These are phyloP conservation scores for Lepidium aucheri DNA, from an alignment of 345 rosid species.

Conservation along the genomic window DNA sequence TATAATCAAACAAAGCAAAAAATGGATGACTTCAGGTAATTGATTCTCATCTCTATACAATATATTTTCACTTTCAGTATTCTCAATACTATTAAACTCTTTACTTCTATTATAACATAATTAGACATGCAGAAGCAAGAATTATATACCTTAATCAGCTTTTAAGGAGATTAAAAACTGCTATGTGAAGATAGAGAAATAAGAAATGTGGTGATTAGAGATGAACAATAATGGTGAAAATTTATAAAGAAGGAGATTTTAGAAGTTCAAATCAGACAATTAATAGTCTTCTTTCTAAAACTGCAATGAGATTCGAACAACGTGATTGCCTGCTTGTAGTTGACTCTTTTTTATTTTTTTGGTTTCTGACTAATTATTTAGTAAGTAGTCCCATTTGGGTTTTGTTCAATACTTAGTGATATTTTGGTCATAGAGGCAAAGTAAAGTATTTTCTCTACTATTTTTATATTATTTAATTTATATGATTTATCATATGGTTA, in stretches of 20 bases:
- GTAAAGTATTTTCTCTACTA: background rate
- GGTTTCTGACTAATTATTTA: too few relatives aligned
- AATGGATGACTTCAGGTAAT: background rate
- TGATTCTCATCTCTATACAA: too few relatives aligned
- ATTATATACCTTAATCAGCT: conserved; percentile 10
- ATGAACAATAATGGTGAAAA: conserved; percentile 8
- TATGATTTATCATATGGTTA: too few relatives aligned
- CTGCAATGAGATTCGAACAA: background rate
- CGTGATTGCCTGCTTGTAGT: conserved; percentile 9
- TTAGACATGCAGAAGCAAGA: background rate
- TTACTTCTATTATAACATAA: background rate
- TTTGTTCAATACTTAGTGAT: background rate
- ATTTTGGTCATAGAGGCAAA: background rate
- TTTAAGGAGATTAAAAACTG: background rate
- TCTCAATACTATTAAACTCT: too few relatives aligned
- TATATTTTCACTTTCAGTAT: too few relatives aligned
- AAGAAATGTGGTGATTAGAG: background rate
- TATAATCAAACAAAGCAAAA: background rate
- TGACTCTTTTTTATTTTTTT: background rate
- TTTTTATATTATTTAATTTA: background rate
- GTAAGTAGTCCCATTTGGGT: background rate
- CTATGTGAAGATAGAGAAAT: background rate
- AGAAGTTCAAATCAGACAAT: background rate
- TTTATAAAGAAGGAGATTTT: conserved; percentile 9
- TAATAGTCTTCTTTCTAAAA: background rate